phyloP scores from a whole-genome alignment of 2,329 filamentous ascomycete genomes.

The Nigrospora oryzae region DNA sequence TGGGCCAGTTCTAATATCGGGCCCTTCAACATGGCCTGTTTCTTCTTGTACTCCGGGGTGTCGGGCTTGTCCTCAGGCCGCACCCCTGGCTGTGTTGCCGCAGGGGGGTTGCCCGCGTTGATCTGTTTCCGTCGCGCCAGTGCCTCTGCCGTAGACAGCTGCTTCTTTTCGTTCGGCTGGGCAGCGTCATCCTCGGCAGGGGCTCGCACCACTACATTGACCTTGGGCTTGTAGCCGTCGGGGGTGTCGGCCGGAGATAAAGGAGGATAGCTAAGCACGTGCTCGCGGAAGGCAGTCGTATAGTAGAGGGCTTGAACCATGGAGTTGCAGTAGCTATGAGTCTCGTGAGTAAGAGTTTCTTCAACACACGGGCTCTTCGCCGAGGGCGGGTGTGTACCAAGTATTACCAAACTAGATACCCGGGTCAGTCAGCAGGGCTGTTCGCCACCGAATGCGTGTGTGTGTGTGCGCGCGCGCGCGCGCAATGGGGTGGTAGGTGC shows the following conservation, averaged over 20 bases:
- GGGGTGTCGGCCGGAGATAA: conserved; percentile 62
- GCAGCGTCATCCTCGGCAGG: conserved; percentile 34
- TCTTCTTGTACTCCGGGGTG: conserved; percentile 96
- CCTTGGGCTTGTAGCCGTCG: conserved; percentile 45
- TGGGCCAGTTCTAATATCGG: conserved; percentile 79
- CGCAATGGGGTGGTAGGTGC: conserved; percentile 4
- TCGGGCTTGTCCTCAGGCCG: conserved; percentile 89
- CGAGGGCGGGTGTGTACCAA: conserved; percentile 52
- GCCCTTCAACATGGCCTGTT: conserved; percentile 79
- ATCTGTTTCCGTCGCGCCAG: conserved; percentile 47
- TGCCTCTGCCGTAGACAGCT: conserved; percentile 45
- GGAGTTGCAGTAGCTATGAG: conserved; percentile 85
- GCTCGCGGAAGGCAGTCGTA: conserved; percentile 86
- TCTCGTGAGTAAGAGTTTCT: neutral
- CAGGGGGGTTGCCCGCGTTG: conserved; percentile 43
- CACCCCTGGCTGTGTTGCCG: conserved; percentile 38
- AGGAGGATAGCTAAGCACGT: conserved; percentile 84
- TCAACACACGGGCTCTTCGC: neutral
- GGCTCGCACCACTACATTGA: conserved; percentile 54
- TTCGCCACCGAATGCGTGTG: neutral
- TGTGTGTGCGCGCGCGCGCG: neutral
- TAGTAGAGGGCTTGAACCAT: conserved; percentile 97
- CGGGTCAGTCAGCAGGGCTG: neutral
- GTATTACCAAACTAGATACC: conserved; percentile 81
- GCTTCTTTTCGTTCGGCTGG: conserved; percentile 41